Evolutionary conservation across 257 asterid genomes (phyloP).

Genomic region (Gynochthodes officinalis): DNA sequence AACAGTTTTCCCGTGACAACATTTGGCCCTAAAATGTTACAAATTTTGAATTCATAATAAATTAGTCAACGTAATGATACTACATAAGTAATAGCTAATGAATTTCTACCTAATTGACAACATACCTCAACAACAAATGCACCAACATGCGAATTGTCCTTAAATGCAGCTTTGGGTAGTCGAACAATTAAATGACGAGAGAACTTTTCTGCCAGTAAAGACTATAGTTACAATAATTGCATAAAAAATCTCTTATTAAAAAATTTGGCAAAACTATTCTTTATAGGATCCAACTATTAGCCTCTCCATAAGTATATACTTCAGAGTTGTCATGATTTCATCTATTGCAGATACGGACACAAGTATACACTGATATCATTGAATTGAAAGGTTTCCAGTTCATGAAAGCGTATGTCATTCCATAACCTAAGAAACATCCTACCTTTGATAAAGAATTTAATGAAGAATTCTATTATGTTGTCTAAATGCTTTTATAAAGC

Average conservation of each 20-base stretch:
- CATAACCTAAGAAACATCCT: too few species aligned
- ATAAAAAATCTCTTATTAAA: not conserved
- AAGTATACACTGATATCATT: not conserved
- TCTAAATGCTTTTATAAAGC: not conserved
- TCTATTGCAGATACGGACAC: not conserved
- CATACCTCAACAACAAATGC: slow-evolving; percentile 93
- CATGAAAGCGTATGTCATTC: not conserved
- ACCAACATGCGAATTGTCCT: slow-evolving; percentile 90
- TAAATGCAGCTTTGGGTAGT: slow-evolving; percentile 78
- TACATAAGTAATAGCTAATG: not conserved
- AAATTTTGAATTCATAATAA: not conserved
- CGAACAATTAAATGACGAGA: slow-evolving; percentile 88
- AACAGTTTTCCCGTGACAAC: not conserved
- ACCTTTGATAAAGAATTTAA: not conserved
- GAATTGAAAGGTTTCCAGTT: not conserved
- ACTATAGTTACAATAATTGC: not conserved
- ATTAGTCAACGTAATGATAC: not conserved
- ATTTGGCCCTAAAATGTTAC: not conserved
- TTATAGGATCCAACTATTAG: not conserved
- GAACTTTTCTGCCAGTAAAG: slow-evolving; percentile 66
- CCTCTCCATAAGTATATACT: not conserved
- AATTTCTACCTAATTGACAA: not conserved
- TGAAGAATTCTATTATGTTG: not conserved
- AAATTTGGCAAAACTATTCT: not conserved
- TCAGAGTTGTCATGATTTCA: not conserved